Evolutionary conservation across 2,329 filamentous ascomycete genomes (phyloP), one percentile per base, ranked within the genome.

Genomic region (Coccinonectria pachysandricola): DNA sequence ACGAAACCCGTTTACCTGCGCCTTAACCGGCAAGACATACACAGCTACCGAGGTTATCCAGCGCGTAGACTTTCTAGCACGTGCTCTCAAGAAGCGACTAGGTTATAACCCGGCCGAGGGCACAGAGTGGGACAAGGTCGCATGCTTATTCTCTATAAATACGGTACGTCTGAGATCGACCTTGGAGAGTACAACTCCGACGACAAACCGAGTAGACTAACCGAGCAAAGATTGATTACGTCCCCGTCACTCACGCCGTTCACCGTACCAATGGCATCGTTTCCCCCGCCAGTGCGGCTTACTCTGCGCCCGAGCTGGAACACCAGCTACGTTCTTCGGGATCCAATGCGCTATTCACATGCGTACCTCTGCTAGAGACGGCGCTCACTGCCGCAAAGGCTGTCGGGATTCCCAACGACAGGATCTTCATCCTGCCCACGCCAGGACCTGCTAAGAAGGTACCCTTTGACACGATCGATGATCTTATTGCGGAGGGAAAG

Each of bases 51-150:
- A 88, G 35, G 66, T 84, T 20, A 70, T 67, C 24, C 62, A 75
- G 24, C 68, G 80, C 5, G 69, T 79, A 5, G 77, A 85, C 20
- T 62, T 60, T 26, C 64, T 91, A 6, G 69, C 83, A n/a, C 68
- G 78, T 25, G 77, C 70, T 8, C 56, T 92, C 15, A 66, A 71
- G 19, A 75, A 79, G 46, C 72, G 82, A 37, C 64, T 88, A 29
- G 74, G 71, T 15, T 84, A 82, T 65, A 52, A 67, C 18, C 72
- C 79, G 2, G 78, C 81, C 32, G 53, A 73, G 27, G 82, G 78
- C 9, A 71, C 72, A 0, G 78, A 86, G 45, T 91, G 79, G 77
- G 82, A 91, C 42, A 86, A 86, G 51, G 79, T 87, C 11, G 61
- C 84, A 20, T 78, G 65, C 2, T 60, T 87, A 15, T 92, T 83